A percentile compares a stretch with the other conserved stretches of the same genome.
phyloP scores from a whole-genome alignment of 192 early-diverging fungal species.

The Coemansia reversa region DNA sequence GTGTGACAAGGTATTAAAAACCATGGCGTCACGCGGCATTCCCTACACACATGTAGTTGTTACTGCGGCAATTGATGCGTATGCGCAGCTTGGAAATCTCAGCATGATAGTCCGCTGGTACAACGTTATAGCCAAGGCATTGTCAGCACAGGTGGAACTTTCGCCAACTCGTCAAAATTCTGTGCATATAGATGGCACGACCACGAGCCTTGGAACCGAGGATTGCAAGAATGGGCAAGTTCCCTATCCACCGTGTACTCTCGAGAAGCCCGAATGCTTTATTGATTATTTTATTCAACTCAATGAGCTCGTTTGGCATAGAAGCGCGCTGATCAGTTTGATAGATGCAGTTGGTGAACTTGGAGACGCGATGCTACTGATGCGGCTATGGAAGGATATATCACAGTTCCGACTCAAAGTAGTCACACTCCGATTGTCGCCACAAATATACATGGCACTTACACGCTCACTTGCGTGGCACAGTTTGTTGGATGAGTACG shows the following conservation, averaged over 20 bases:
- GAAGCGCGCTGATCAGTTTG: slow-evolving; percentile 20
- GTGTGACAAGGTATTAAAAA: slow-evolving; percentile 25
- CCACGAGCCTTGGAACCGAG: background rate
- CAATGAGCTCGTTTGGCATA: slow-evolving; percentile 47
- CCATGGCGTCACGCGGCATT: slow-evolving; percentile 20
- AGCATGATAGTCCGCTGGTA: slow-evolving; percentile 46
- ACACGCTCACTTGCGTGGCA: slow-evolving; percentile 43
- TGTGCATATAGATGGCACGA: slow-evolving; percentile 19
- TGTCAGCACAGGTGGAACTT: slow-evolving; percentile 17
- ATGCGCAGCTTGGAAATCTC: slow-evolving; percentile 27
- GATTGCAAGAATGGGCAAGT: background rate
- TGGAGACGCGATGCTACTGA: slow-evolving; percentile 18
- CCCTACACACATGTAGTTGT: slow-evolving; percentile 21
- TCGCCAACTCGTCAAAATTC: slow-evolving; percentile 7
- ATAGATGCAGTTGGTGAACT: slow-evolving; percentile 34
- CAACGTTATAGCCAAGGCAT: slow-evolving; percentile 21
- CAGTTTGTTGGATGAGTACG: slow-evolving; percentile 18
- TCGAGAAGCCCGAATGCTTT: slow-evolving; percentile 32
- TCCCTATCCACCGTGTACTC: slow-evolving; percentile 1
- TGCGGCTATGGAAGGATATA: slow-evolving; percentile 41
- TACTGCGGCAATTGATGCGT: slow-evolving; percentile 33
- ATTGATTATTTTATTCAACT: slow-evolving; percentile 23
- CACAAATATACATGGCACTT: slow-evolving; percentile 41
- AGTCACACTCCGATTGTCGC: slow-evolving; percentile 29
- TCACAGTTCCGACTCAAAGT: slow-evolving; percentile 14